Conservation (phyloP, 1,139 yeast genomes). For the Taphrina betulina region DNA sequence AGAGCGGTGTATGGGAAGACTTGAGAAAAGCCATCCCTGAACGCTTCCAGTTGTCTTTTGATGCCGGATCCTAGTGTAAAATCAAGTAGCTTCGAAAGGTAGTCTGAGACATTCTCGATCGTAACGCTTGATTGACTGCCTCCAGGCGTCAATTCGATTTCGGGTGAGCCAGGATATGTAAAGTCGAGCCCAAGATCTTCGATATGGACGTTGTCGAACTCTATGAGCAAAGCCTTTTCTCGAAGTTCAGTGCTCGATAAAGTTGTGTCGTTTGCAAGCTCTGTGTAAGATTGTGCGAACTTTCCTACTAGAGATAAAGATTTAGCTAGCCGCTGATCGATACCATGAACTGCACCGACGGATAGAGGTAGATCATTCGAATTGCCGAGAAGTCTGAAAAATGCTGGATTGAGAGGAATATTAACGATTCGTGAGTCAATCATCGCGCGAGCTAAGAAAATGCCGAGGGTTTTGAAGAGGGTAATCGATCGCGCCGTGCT, state of each 20-base stretch:
- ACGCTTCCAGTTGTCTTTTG: slow-evolving; percentile 61
- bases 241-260: slow-evolving; percentile 13
- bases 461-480: slow-evolving; percentile 69
- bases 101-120: slow-evolving; percentile 56
- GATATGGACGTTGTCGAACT: slow-evolving; percentile 50
- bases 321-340: slow-evolving; percentile 63
- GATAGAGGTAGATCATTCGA: slow-evolving; percentile 42
- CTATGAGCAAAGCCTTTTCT: slow-evolving; percentile 39
- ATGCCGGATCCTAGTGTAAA: slow-evolving; percentile 67
- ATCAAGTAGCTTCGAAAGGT: slow-evolving; percentile 60
- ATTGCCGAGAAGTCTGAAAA: slow-evolving; percentile 49
- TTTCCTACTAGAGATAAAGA: slow-evolving; percentile 58
- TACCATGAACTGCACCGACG: slow-evolving; percentile 50
- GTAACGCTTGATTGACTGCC: slow-evolving; percentile 59
- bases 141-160: slow-evolving; percentile 55
- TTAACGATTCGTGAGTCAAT: slow-evolving; percentile 85
- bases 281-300: slow-evolving; percentile 44
- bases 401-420: slow-evolving; percentile 68
- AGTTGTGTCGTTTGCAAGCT: slow-evolving; percentile 36
- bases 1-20: slow-evolving; percentile 80
- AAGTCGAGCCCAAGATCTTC: slow-evolving; percentile 62
- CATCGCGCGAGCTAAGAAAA: slow-evolving; percentile 80
- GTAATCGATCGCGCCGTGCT: slow-evolving; percentile 43
- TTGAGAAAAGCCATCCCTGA: slow-evolving; percentile 75
- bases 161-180: slow-evolving; percentile 74